phyloP scores from a whole-genome alignment of 2,329 filamentous ascomycete species.

The Boeremia exigua region DNA sequence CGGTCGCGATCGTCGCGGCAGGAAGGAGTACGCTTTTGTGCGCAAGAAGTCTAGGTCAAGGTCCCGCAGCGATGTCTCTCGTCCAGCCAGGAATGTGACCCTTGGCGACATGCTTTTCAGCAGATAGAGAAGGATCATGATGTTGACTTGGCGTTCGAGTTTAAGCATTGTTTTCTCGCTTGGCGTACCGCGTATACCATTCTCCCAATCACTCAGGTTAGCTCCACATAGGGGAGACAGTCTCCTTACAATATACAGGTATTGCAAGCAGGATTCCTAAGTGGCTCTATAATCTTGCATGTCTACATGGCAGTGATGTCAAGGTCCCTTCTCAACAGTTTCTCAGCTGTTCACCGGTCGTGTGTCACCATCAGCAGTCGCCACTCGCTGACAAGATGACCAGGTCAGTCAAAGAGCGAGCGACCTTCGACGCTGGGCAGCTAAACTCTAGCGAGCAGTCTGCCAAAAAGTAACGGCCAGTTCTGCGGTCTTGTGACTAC shows the following conservation, averaged over 20 bases:
- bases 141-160: neutral
- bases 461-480: neutral
- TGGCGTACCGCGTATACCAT: constrained; percentile 14
- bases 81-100: constrained; percentile 39
- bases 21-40: constrained; percentile 56
- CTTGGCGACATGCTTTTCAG: constrained; percentile 43
- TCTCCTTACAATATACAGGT: constrained; percentile 7
- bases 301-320: constrained; percentile 4
- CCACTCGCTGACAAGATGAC: constrained; percentile 2
- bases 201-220: neutral
- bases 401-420: neutral
- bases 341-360: constrained; percentile 26
- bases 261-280: neutral
- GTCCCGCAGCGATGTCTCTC: constrained; percentile 40
- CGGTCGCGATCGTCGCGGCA: constrained; percentile 42
- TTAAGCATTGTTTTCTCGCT: neutral
- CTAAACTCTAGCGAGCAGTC: neutral
- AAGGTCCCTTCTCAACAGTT: constrained; percentile 13
- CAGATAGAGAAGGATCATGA: constrained; percentile 11
- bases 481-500: neutral
- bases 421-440: neutral
- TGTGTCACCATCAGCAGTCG: constrained; percentile 13
- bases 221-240: neutral
- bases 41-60: constrained; percentile 41
- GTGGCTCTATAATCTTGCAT: neutral